Evolutionary conservation across 2,329 filamentous ascomycete species (phyloP).

Genomic region (Elsinoe perseae): DNA sequence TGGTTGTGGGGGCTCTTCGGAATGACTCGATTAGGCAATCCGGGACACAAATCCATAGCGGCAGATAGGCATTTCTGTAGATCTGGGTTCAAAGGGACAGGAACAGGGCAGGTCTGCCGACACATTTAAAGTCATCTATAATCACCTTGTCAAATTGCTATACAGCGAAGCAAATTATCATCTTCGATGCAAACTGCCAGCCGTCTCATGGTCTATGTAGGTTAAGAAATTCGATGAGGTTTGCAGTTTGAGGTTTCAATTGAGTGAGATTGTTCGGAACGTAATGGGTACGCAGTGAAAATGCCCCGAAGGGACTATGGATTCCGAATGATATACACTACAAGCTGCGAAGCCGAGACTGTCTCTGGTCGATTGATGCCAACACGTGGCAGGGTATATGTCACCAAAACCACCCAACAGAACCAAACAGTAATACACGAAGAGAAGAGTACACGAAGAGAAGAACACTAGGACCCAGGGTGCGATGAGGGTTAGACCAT

Average conservation of each 20-base stretch:
- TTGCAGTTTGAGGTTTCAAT: too few species aligned
- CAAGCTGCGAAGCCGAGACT: neutral
- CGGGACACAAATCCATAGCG: neutral
- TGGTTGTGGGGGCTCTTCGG: neutral
- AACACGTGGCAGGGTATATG: neutral
- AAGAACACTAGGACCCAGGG: neutral
- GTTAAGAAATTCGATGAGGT: too few species aligned
- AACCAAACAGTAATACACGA: neutral
- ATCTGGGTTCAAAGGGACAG: neutral
- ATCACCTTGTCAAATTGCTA: too few species aligned
- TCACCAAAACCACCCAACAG: neutral
- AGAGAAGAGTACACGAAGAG: neutral
- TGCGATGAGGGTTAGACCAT: neutral
- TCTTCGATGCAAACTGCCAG: neutral
- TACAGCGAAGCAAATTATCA: too few species aligned
- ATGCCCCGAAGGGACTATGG: too few species aligned
- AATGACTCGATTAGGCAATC: neutral
- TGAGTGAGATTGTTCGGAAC: too few species aligned
- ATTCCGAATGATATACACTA: too few species aligned
- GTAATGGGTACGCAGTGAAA: too few species aligned
- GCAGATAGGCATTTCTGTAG: neutral
- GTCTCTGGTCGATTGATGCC: neutral
- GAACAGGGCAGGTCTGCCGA: slow-evolving; percentile 7
- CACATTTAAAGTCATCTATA: too few species aligned
- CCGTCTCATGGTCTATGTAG: too few species aligned